These are phyloP conservation scores for Scytalidium sp. DNA, from an alignment of 2,329 filamentous ascomycete species.

Conservation along the genomic window DNA sequence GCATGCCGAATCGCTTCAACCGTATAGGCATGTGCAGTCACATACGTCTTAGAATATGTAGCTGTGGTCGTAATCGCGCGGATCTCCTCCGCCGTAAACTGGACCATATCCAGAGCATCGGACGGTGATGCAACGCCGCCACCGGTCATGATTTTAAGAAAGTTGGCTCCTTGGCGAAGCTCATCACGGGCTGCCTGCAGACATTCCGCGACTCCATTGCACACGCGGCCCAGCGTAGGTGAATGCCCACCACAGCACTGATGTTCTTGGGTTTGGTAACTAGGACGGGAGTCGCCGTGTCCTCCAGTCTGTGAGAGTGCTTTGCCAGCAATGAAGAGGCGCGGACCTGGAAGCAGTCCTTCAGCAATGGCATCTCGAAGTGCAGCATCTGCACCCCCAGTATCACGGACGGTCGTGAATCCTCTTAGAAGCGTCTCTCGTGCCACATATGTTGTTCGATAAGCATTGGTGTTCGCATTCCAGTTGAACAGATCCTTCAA, in stretches of 20 bases:
- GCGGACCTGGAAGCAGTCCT: conserved; percentile 51
- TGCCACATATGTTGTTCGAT: conserved; percentile 45
- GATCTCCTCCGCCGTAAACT: conserved; percentile 57
- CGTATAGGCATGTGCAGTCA: conserved; percentile 58
- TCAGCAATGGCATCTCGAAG: conserved; percentile 55
- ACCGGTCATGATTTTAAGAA: conserved; percentile 60
- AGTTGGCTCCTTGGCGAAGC: conserved; percentile 53
- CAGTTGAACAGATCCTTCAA: conserved; percentile 33
- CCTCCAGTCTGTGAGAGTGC: conserved; percentile 57
- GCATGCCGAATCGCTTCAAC: conserved; percentile 51
- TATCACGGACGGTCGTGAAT: conserved; percentile 57
- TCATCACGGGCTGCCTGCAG: conserved; percentile 50
- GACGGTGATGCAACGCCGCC: conserved; percentile 56
- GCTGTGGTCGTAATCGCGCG: conserved; percentile 50
- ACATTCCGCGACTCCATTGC: conserved; percentile 54
- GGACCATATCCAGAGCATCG: conserved; percentile 49
- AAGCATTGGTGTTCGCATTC: conserved; percentile 31
- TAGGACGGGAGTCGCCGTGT: conserved; percentile 48
- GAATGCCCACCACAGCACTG: conserved; percentile 45
- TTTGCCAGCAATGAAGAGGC: conserved; percentile 52
- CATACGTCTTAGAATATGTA: conserved; percentile 45
- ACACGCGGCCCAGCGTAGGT: conserved; percentile 39
- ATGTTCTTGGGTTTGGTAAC: conserved; percentile 36
- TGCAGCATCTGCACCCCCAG: conserved; percentile 51
- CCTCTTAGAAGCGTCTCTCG: conserved; percentile 51